Percentiles rank a stretch among this genome's conserved stretches.
Evolutionary conservation across 345 rosid species (phyloP).

Genomic region (Punica granatum): DNA sequence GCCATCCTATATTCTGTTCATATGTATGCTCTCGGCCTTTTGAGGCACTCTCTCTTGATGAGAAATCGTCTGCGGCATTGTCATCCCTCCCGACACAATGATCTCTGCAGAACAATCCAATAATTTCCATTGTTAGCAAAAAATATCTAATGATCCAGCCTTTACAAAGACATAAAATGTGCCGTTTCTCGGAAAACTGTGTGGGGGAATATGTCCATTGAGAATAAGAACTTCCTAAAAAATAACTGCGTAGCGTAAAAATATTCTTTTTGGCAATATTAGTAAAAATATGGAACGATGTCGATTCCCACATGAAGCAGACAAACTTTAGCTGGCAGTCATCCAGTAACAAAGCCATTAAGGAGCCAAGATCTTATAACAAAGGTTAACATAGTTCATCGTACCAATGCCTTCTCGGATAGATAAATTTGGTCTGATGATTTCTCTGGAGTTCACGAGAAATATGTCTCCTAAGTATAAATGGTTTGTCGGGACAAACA

Average conservation of each 20-base stretch:
- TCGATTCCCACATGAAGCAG: slow-evolving; percentile 93
- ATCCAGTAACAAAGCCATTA: not conserved
- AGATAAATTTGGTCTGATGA: slow-evolving; percentile 56
- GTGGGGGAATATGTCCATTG: not conserved
- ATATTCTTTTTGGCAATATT: too few relatives aligned
- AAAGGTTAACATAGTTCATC: too few relatives aligned
- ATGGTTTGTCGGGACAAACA: slow-evolving; percentile 66
- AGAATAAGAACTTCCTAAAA: not conserved
- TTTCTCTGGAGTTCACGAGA: slow-evolving; percentile 56
- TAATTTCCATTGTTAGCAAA: not conserved
- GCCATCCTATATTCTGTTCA: slow-evolving; percentile 34
- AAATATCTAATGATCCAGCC: not conserved
- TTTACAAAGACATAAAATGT: not conserved
- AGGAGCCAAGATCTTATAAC: not conserved
- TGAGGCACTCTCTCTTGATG: slow-evolving; percentile 35
- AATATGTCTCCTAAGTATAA: slow-evolving; percentile 59
- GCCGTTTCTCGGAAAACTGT: not conserved
- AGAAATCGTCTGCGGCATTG: slow-evolving; percentile 58
- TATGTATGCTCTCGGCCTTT: slow-evolving; percentile 34
- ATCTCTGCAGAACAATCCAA: slow-evolving; percentile 36
- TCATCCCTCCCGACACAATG: slow-evolving; percentile 63
- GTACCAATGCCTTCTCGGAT: slow-evolving; percentile 68
- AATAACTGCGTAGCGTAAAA: too few relatives aligned
- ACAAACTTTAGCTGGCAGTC: not conserved
- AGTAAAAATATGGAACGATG: slow-evolving; percentile 40